These are phyloP conservation scores for Ilyonectria sp. DNA, from an alignment of 2,329 filamentous ascomycete genomes.

Conservation along the genomic window DNA sequence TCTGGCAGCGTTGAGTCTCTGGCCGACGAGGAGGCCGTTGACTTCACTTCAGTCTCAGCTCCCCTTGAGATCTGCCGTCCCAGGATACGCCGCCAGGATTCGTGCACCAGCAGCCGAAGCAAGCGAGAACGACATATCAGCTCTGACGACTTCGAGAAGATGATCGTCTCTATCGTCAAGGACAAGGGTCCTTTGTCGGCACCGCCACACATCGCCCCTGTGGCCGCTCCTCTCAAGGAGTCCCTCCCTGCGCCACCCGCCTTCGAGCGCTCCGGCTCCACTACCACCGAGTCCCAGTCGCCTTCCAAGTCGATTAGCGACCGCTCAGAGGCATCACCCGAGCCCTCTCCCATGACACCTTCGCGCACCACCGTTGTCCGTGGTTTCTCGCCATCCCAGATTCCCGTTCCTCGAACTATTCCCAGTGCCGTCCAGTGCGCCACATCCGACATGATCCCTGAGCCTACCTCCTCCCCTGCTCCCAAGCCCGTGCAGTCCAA, in stretches of 20 bases:
- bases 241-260: constrained; percentile 51
- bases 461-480: constrained; percentile 69
- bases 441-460: constrained; percentile 73
- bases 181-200: constrained; percentile 76
- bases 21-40: constrained; percentile 76
- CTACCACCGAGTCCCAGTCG: constrained; percentile 61
- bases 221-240: constrained; percentile 60
- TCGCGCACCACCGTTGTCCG: constrained; percentile 74
- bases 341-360: constrained; percentile 48
- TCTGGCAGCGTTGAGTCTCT: constrained; percentile 85
- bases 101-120: constrained; percentile 78
- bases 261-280: constrained; percentile 61
- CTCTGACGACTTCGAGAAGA: constrained; percentile 92
- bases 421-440: constrained; percentile 65
- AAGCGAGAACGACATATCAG: constrained; percentile 91
- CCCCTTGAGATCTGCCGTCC: constrained; percentile 75
- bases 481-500: constrained; percentile 79
- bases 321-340: constrained; percentile 48
- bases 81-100: constrained; percentile 79
- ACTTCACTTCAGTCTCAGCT: constrained; percentile 68
- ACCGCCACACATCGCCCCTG: constrained; percentile 48
- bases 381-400: constrained; percentile 85
- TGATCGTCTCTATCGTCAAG: constrained; percentile 93
- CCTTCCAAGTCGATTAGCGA: constrained; percentile 73
- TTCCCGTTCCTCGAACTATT: constrained; percentile 64